Evolutionary conservation across 148 eudicot genomes (phyloP), one percentile per base, ranked within the genome.

Genomic region (Vaccinium macrocarpon): DNA sequence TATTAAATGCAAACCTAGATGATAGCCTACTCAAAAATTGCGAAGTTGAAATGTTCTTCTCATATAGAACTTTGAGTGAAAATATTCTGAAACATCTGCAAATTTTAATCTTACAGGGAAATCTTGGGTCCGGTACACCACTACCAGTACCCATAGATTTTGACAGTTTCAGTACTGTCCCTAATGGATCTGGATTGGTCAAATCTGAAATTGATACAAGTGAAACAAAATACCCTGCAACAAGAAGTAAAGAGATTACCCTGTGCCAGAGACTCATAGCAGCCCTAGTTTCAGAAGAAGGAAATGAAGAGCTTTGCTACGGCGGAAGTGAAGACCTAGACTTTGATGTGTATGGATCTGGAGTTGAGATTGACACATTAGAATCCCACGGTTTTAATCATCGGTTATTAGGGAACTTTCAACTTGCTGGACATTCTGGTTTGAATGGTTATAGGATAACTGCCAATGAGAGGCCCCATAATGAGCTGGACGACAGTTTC

Each of bases 221-320:
- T 82, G 87, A 84, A 85, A 64, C 87, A 72, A 68, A 80, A 82
- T 62, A 68, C 75, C 68, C 76, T 11, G 87, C 82, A 29, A 72
- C 78, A 32, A 75, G 78, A 56, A 79, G 32, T 80, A 81, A 32
- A 62, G 88, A 86, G 61, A 82, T 87, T 80, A 84, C 96, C 52
- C 85, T 93, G 27, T 91, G 81, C 77, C 93, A 93, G 82, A 91
- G 90, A 61, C 88, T 93, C 32, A 84, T 91, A 62, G 87, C 94
- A 81, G 96, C 96, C 82, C 55, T 93, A 71, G 85, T 93, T 79
- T 87, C 94, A 68, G 94, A 93, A 86, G 95, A 90, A 85, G 93
- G 81, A 85, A 87, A 81, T 59, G 86, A 86, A 14, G 85, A 83
- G 68, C 81, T 82, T 82, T 87, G 42, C 68, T 86, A 19, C 75